These are phyloP conservation scores for Lagerstroemia speciosa DNA, from an alignment of 345 rosid species.

Conservation along the genomic window DNA sequence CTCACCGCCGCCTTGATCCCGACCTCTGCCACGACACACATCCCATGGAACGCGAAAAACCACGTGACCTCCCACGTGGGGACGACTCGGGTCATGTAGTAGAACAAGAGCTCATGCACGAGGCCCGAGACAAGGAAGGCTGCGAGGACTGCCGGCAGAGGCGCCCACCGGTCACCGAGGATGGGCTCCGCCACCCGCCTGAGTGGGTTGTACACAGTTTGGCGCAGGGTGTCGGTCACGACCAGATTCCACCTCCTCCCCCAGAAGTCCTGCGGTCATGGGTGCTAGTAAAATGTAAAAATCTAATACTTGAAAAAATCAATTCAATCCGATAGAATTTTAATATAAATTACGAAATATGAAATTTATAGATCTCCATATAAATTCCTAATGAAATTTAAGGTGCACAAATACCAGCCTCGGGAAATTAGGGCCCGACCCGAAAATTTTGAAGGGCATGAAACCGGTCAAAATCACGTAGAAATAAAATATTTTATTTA, in stretches of 20 bases:
- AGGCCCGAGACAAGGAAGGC: conserved; percentile 26
- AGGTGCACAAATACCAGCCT: too few species aligned
- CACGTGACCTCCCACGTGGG: conserved; percentile 39
- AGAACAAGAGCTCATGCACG: conserved; percentile 27
- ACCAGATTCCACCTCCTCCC: conserved; percentile 48
- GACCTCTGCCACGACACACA: conserved; percentile 20
- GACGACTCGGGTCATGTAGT: conserved; percentile 7
- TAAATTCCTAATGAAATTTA: too few species aligned
- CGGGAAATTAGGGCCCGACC: too few species aligned
- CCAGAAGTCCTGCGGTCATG: conserved; percentile 61
- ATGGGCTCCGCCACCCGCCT: neutral
- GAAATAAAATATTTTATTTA: too few species aligned
- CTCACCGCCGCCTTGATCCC: conserved; percentile 12
- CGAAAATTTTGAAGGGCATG: too few species aligned
- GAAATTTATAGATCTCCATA: too few species aligned
- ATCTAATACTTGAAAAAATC: too few species aligned
- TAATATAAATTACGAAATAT: too few species aligned
- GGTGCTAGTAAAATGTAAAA: too few species aligned
- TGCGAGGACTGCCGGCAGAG: conserved; percentile 15
- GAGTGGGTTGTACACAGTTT: conserved; percentile 29
- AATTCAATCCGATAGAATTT: too few species aligned
- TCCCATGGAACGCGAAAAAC: conserved; percentile 33
- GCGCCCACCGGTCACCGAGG: conserved; percentile 15
- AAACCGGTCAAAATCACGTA: too few species aligned
- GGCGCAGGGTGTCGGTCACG: conserved; percentile 32